Evolutionary conservation across 768 basidiomycete species (phyloP).

Genomic region (Tremella fuciformis): DNA sequence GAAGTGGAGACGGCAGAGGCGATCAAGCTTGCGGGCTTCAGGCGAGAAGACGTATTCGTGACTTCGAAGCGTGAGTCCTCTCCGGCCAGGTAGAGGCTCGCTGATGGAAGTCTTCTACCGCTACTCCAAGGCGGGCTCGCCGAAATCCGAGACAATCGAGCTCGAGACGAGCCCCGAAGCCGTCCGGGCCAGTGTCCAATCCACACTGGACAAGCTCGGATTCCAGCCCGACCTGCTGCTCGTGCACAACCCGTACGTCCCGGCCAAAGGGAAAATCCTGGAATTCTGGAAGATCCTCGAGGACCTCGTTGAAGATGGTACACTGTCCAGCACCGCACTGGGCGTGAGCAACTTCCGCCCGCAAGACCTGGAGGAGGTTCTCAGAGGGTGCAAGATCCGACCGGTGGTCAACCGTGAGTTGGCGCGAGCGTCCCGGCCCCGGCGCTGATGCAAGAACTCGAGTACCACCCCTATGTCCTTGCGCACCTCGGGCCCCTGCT

Average conservation of each 20-base stretch:
- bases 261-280: constrained; percentile 39
- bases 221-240: constrained; percentile 38
- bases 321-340: constrained; percentile 21
- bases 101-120: constrained; percentile 3
- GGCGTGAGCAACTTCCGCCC: constrained; percentile 48
- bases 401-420: constrained; percentile 47
- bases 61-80: constrained; percentile 39
- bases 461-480: constrained; percentile 49
- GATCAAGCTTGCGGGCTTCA: constrained; percentile 20
- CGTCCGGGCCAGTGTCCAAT: constrained; percentile 25
- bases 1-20: constrained; percentile 31
- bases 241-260: constrained; percentile 46
- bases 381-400: constrained; percentile 40
- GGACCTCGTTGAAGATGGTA: constrained; percentile 24
- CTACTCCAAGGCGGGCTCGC: too few species aligned
- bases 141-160: not conserved
- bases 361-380: constrained; percentile 41
- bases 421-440: not conserved
- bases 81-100: not conserved
- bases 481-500: constrained; percentile 40
- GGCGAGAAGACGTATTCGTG: constrained; percentile 34
- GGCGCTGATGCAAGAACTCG: constrained; percentile 22
- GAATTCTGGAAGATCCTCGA: constrained; percentile 29
- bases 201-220: constrained; percentile 28
- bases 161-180: constrained; percentile 11